A percentile compares a stretch with the other conserved stretches of the same genome.
phyloP scores from a whole-genome alignment of 306 rosid genomes.

The Heteromeles arbutifolia region DNA sequence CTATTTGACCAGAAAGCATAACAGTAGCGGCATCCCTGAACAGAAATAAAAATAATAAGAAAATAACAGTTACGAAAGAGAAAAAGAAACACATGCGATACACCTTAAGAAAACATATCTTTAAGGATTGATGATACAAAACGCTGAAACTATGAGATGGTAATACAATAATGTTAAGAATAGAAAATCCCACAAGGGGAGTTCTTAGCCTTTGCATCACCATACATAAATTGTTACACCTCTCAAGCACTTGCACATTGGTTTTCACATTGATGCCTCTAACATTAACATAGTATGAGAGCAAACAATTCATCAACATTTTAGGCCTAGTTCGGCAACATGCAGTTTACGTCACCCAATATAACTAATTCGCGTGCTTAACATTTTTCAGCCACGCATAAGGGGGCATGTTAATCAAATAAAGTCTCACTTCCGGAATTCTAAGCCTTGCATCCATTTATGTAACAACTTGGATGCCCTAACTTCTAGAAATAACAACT shows the following conservation, averaged over 20 bases:
- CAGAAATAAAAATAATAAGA: not conserved
- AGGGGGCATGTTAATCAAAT: not conserved
- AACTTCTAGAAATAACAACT: not conserved
- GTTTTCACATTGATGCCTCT: not conserved
- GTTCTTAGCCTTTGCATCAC: not conserved
- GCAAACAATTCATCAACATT: not conserved
- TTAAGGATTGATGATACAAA: not conserved
- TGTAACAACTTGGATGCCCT: not conserved
- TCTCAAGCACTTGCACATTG: not conserved
- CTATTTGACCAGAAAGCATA: slow-evolving; percentile 97
- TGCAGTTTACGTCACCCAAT: not conserved
- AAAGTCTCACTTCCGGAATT: not conserved
- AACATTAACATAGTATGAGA: not conserved
- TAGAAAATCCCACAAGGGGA: not conserved
- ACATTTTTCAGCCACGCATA: not conserved
- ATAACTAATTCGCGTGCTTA: not conserved
- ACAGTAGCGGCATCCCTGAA: slow-evolving; percentile 77
- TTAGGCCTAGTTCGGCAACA: not conserved
- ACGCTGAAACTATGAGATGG: not conserved
- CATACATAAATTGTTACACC: not conserved
- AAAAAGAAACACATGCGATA: not conserved
- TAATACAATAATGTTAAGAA: not conserved
- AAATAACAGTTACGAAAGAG: not conserved
- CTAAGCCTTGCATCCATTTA: not conserved
- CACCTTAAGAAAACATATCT: not conserved